Percentiles rank a stretch among this genome's conserved stretches.
These are phyloP conservation scores for Beta lomatogona DNA, from an alignment of 179 eudicot species.

Conservation along the genomic window DNA sequence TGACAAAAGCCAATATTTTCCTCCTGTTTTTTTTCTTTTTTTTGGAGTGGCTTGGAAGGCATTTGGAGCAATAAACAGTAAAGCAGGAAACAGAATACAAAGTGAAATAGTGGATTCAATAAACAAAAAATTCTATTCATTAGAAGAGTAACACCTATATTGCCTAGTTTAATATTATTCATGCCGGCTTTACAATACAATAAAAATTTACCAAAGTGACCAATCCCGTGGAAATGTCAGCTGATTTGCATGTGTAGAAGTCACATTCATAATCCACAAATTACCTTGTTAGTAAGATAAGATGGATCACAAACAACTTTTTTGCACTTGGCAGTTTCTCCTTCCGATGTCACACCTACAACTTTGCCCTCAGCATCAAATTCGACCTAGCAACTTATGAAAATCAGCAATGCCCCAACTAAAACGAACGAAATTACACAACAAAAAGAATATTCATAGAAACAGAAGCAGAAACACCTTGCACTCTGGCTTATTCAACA, in stretches of 20 bases:
- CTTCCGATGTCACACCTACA: slow-evolving; percentile 66
- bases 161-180: not conserved
- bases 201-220: not conserved
- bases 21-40: not conserved
- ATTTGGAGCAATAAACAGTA: not conserved
- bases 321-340: slow-evolving; percentile 86
- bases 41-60: not conserved
- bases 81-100: not conserved
- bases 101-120: not conserved
- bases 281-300: slow-evolving; percentile 67
- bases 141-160: not conserved
- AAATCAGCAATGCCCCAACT: not conserved
- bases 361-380: slow-evolving; percentile 61
- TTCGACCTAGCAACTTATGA: slow-evolving; percentile 56
- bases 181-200: not conserved
- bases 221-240: not conserved
- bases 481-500: slow-evolving; percentile 95
- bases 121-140: not conserved
- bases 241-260: not conserved
- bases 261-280: not conserved
- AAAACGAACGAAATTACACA: not conserved
- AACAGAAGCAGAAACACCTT: slow-evolving; percentile 43
- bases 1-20: not conserved
- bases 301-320: slow-evolving; percentile 84
- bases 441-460: not conserved